phyloP scores from a whole-genome alignment of 2,329 filamentous ascomycete genomes.

The Nigrospora sphaerica region DNA sequence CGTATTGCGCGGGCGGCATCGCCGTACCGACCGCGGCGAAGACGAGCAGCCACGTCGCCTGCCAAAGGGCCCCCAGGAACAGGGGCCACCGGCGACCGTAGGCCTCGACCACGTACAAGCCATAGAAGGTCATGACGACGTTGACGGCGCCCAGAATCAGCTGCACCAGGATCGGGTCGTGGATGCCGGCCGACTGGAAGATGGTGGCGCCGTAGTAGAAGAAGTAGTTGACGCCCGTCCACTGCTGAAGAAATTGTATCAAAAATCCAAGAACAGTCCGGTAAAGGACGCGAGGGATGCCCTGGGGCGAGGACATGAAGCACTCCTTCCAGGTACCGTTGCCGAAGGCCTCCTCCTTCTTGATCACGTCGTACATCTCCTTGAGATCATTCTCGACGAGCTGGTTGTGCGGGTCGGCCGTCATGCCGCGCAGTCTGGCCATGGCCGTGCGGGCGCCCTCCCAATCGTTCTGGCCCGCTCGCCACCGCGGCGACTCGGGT shows the following conservation, averaged over 20 bases:
- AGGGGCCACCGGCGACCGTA: constrained; percentile 63
- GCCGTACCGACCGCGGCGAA: constrained; percentile 53
- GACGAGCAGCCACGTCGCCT: constrained; percentile 57
- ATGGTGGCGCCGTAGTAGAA: constrained; percentile 62
- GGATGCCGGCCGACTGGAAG: constrained; percentile 59
- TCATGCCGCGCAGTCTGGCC: constrained; percentile 44
- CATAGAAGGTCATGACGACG: constrained; percentile 58
- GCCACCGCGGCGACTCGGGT: constrained; percentile 51
- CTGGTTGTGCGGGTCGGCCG: constrained; percentile 34
- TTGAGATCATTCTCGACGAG: constrained; percentile 44
- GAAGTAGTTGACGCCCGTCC: constrained; percentile 55
- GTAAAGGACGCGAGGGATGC: constrained; percentile 52
- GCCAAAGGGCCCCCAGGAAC: constrained; percentile 60
- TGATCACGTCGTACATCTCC: constrained; percentile 42
- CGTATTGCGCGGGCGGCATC: constrained; percentile 31
- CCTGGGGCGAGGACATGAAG: constrained; percentile 44
- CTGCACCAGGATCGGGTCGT: constrained; percentile 59
- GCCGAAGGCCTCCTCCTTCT: constrained; percentile 35
- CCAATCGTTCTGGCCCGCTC: constrained; percentile 39
- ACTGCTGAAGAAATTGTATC: constrained; percentile 62
- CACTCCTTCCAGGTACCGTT: constrained; percentile 51
- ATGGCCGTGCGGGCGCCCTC: constrained; percentile 42
- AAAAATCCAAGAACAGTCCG: constrained; percentile 56
- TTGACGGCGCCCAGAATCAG: constrained; percentile 65
- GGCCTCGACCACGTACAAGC: constrained; percentile 61